Evolutionary conservation across 202 grass and related monocot genomes (phyloP).

Genomic region (Hordeum pubiflorum): DNA sequence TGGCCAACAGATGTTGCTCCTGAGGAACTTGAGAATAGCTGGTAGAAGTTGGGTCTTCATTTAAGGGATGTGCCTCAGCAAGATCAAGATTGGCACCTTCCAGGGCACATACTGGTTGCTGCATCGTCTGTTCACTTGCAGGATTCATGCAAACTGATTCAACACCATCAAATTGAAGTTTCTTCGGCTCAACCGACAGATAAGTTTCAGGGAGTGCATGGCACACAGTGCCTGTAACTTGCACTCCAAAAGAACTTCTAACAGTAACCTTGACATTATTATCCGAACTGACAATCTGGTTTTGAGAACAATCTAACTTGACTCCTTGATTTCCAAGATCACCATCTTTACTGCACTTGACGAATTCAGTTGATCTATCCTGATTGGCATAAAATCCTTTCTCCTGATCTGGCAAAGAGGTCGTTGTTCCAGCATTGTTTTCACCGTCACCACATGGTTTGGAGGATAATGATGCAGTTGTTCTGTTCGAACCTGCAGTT

Average conservation of each 20-base stretch:
- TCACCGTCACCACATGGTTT: conserved; percentile 15
- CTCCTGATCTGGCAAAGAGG: conserved; percentile 9
- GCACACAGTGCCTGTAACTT: conserved; percentile 1
- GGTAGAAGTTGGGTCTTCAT: conserved; percentile 22
- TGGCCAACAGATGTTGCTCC: conserved; percentile 18
- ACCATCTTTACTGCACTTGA: conserved; percentile 7
- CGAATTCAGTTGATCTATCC: conserved; percentile 7
- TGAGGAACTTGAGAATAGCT: conserved; percentile 19
- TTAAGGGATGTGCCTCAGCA: conserved; percentile 20
- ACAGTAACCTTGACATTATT: neutral
- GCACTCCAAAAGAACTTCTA: conserved; percentile 10
- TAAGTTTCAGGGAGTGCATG: conserved; percentile 19
- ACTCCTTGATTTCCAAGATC: conserved; percentile 23
- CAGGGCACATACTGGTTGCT: conserved; percentile 17
- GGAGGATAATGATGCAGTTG: conserved; percentile 12
- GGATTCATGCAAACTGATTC: conserved; percentile 23
- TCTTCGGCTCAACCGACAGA: conserved; percentile 49
- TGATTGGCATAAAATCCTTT: conserved; percentile 17
- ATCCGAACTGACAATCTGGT: conserved; percentile 10
- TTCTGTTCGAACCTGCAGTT: neutral
- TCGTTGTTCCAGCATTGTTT: conserved; percentile 10
- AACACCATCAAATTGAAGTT: conserved; percentile 51
- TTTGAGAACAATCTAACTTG: conserved; percentile 17
- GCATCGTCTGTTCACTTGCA: conserved; percentile 8
- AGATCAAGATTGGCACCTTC: conserved; percentile 19